Evolutionary conservation across 108 stramenopile species (phyloP), one percentile per base, ranked within the genome.

Genomic region (Cyclostephanos invisitatus): DNA sequence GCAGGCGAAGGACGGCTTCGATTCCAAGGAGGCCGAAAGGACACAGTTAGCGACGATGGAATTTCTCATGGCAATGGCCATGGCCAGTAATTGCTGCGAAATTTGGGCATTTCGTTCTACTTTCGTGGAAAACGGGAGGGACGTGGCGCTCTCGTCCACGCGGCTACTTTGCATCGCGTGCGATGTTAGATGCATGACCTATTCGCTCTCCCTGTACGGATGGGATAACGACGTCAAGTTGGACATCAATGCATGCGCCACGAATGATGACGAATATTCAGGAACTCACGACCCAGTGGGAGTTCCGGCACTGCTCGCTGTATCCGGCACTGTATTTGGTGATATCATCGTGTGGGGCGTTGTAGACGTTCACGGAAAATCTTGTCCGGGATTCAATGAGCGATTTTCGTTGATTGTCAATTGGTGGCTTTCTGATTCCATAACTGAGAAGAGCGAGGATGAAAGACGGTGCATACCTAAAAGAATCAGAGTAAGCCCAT

Each of bases 281-380:
- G 25, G 14, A 44, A 42, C 18, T 24, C 6, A 47, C 18, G 48
- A 7, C 10, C 17, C 64, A 21, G 14, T 11, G 3, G 61, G 60
- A 29, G 15, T 80, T 25, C 77, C 77, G 1, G 35, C 62, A 35
- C 63, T 78, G 21, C n/a, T 50, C 6, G 72, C 78, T 12, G 81
- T 74, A 25, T 73, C 77, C 18, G 84, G 90, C 7, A 91, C 90
- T 48, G 83, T 87, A 25, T 91, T 83, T 70, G 81, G 85, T 35
- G 81, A 83, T 59, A 72, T 85, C 68, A 29, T 83, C 7, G 72
- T 85, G 17, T 85, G 84, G 84, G 69, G 62, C 28, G 70, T 60
- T 40, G 60, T 75, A 5, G 62, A 38, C 25, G 32, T 54, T 17
- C 25, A 32, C 36, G 4, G 42, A 22, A 38, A 69, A 21, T 49